phyloP scores from a whole-genome alignment of 345 rosid genomes.

The Camelina sativa region DNA sequence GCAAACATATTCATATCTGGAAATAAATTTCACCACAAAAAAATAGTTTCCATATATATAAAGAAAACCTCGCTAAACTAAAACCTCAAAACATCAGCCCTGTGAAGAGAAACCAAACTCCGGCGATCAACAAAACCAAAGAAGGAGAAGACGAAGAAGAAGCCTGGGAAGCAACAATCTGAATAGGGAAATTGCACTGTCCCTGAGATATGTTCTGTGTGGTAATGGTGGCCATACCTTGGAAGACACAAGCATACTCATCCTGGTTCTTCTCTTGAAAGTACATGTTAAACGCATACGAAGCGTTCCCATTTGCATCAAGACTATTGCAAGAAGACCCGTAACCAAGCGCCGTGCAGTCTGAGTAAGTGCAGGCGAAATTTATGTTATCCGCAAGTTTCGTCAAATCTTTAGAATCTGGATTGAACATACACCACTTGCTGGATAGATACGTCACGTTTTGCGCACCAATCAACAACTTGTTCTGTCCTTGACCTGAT shows the following conservation, averaged over 20 bases:
- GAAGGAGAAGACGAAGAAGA: constrained; percentile 5
- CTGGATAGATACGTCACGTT: constrained; percentile 61
- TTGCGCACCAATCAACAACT: constrained; percentile 55
- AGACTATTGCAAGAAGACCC: constrained; percentile 67
- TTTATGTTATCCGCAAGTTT: constrained; percentile 66
- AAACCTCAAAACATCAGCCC: background rate
- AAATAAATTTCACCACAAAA: constrained; percentile 1
- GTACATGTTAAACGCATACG: constrained; percentile 74
- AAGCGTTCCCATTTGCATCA: constrained; percentile 66
- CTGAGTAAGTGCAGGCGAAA: constrained; percentile 64
- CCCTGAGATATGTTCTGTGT: constrained; percentile 70
- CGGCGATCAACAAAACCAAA: constrained; percentile 29
- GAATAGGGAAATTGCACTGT: constrained; percentile 67
- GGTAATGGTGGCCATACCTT: constrained; percentile 59
- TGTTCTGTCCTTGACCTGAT: constrained; percentile 73
- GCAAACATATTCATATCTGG: background rate
- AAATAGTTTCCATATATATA: background rate
- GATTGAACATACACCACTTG: constrained; percentile 77
- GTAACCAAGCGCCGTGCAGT: constrained; percentile 64
- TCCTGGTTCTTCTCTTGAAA: constrained; percentile 68
- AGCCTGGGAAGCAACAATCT: constrained; percentile 49
- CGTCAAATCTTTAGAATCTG: constrained; percentile 62
- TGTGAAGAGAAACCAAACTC: constrained; percentile 30
- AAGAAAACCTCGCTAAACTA: background rate
- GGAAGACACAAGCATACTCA: constrained; percentile 60